phyloP scores from a whole-genome alignment of 441 rosid genomes.

The Melastoma candidum region DNA sequence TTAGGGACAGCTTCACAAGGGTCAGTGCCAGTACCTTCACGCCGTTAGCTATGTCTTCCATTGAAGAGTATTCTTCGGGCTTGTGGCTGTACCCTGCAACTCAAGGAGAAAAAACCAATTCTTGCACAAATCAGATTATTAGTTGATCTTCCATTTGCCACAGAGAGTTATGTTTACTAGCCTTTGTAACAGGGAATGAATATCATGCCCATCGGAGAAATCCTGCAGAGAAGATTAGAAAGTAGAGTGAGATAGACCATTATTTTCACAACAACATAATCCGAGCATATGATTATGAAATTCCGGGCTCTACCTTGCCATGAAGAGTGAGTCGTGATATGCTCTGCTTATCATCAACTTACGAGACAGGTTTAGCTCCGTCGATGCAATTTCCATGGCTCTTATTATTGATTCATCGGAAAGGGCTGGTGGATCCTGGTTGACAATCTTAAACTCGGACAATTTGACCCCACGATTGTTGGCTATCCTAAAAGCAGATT shows the following conservation, averaged over 20 bases:
- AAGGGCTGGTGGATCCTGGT: constrained; percentile 89
- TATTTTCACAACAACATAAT: no score
- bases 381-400: constrained; percentile 60
- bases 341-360: constrained; percentile 91
- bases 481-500: constrained; percentile 59
- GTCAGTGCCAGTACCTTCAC: constrained; percentile 70
- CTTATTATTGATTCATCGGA: constrained; percentile 51
- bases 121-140: constrained; percentile 2
- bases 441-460: constrained; percentile 67
- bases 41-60: constrained; percentile 61
- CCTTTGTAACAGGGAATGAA: constrained; percentile 97
- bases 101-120: constrained; percentile 1
- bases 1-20: constrained; percentile 59
- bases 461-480: constrained; percentile 44
- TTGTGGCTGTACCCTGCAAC: constrained; percentile 83
- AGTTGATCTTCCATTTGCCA: not conserved
- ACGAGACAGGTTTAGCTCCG: constrained; percentile 57
- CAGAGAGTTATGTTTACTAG: constrained; percentile 11
- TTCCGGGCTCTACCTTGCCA: constrained; percentile 58
- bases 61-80: constrained; percentile 74
- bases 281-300: no score
- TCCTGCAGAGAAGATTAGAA: constrained; percentile 36
- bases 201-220: constrained; percentile 93
- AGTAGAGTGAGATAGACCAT: constrained; percentile 9
- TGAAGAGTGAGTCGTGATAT: constrained; percentile 88